Conservation (phyloP, 345 rosid genomes). For the Heritiera fomes region DNA sequence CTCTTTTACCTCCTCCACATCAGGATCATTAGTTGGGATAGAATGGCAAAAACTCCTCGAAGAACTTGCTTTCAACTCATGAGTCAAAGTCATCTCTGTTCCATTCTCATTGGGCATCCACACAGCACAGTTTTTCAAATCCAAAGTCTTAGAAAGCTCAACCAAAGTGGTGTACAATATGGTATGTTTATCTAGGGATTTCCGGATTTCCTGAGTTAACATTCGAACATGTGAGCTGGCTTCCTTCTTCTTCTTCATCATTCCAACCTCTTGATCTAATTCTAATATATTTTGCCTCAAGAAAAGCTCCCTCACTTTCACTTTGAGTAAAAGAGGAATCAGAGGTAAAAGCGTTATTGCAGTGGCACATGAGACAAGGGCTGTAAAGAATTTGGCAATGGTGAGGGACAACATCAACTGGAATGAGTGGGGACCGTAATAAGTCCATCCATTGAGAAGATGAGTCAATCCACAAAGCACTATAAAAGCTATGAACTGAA, state of each 20-base stretch:
- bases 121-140: slow-evolving; percentile 77
- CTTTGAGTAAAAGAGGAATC: slow-evolving; percentile 80
- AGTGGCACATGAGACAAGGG: slow-evolving; percentile 88
- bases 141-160: slow-evolving; percentile 89
- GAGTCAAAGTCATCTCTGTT: slow-evolving; percentile 69
- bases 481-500: slow-evolving; percentile 81
- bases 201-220: slow-evolving; percentile 83
- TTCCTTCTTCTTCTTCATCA: slow-evolving; percentile 88
- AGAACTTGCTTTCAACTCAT: slow-evolving; percentile 57
- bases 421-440: slow-evolving; percentile 85
- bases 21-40: slow-evolving; percentile 55
- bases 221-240: slow-evolving; percentile 86
- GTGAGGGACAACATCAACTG: slow-evolving; percentile 81
- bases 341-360: slow-evolving; percentile 83
- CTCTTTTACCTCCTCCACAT: slow-evolving; percentile 62
- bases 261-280: slow-evolving; percentile 84
- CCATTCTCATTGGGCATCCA: slow-evolving; percentile 94
- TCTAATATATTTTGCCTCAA: slow-evolving; percentile 85
- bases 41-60: slow-evolving; percentile 35
- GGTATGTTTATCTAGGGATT: slow-evolving; percentile 83
- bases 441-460: slow-evolving; percentile 83
- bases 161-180: slow-evolving; percentile 81
- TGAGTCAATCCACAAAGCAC: slow-evolving; percentile 97
- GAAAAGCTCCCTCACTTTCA: slow-evolving; percentile 91
- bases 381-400: slow-evolving; percentile 73